Evolutionary conservation across 352 stramenopile species (phyloP), one percentile per base, ranked within the genome.

Genomic region (Thalassiosira mediterranea): DNA sequence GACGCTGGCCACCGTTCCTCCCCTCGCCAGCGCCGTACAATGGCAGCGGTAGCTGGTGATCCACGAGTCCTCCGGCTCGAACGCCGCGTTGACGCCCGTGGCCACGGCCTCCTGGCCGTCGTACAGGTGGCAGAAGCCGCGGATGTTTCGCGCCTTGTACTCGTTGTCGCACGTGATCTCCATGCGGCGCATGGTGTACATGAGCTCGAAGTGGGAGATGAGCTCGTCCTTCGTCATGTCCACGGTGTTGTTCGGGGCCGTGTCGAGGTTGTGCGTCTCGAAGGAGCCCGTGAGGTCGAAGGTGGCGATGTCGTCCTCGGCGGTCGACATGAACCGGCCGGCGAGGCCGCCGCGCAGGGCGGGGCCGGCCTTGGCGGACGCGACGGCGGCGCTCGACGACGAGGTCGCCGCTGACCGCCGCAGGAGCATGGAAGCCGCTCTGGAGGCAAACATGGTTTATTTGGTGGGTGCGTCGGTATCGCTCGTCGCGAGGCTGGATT

Each of bases 181-280:
- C 97, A 99, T 99, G 61, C 97, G 95, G 72, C 97, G 95, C 96
- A 99, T 99, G 13, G 94, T 98, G 94, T 99, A 99, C 97, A 99
- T 99, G 51, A 98, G 81, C 83, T 97, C 91, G 86, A 99, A 98
- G 86, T 98, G 98, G 11, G 79, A 74, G 54, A 99, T 67, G 57
- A 99, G 87, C 79, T 99, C 97, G 61, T 99, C 95, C 70, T 98
- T 97, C 79, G 93, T 97, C 40, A 93, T 94, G 75, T 94, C 70
- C 47, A 89, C 75, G 19, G 61, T 83, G 49, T 87, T 68, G 15
- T 58, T 63, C 11, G 88, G 88, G 42, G 63, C 72, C n/a, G 75
- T 81, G 15, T 89, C 78, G 31, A 93, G 76, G 40, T 88, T 86
- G 84, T 93, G 72, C 3, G 77, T 90, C 76, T 87, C 68, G 56